Evolutionary conservation across 1,284 basidiomycete genomes (phyloP).

Genomic region (Sanghuangporus baumii): DNA sequence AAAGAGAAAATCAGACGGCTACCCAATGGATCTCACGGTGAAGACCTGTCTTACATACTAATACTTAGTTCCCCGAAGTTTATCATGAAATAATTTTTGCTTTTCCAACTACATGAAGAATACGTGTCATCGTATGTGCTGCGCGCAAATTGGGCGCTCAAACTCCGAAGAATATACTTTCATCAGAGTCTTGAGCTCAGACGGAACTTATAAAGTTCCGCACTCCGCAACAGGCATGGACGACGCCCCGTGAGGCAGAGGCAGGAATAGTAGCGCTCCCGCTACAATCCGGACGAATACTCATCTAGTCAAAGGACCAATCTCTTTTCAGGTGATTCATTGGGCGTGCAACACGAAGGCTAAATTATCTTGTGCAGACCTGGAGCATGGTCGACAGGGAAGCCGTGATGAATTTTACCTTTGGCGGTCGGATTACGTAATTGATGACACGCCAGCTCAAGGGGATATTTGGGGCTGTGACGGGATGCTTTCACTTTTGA

Average conservation of each 20-base stretch:
- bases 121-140: too few relatives aligned
- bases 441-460: too few relatives aligned
- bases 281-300: too few relatives aligned
- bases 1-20: neutral
- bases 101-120: too few relatives aligned
- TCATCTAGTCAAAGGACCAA: too few relatives aligned
- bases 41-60: neutral
- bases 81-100: too few relatives aligned
- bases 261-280: neutral
- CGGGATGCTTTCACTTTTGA: neutral
- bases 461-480: neutral
- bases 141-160: neutral
- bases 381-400: neutral
- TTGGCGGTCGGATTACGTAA: neutral
- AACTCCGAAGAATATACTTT: neutral
- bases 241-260: neutral
- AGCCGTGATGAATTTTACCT: neutral
- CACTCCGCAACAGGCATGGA: neutral
- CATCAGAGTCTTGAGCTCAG: neutral
- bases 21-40: neutral
- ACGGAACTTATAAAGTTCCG: neutral
- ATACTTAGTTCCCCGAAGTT: neutral
- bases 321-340: too few relatives aligned
- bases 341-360: neutral
- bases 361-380: neutral